These are phyloP conservation scores for Acacia confusa DNA, from an alignment of 306 rosid species.

Conservation along the genomic window DNA sequence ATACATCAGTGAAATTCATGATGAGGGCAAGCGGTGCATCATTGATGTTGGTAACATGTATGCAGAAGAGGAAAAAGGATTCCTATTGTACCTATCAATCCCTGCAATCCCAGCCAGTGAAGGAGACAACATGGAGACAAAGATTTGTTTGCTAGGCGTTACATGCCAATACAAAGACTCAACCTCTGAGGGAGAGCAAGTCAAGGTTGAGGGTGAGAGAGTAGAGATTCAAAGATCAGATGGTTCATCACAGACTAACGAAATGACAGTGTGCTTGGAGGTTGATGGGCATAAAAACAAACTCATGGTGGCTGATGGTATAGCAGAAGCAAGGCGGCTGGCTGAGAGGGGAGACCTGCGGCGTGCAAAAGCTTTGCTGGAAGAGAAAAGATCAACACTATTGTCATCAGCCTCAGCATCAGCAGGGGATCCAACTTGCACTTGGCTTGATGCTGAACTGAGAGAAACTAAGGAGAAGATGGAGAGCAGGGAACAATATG, in stretches of 20 bases:
- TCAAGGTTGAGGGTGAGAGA: slow-evolving; percentile 35
- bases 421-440: slow-evolving; percentile 47
- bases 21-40: slow-evolving; percentile 39
- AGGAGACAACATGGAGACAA: slow-evolving; percentile 19
- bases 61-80: slow-evolving; percentile 67
- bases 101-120: slow-evolving; percentile 33
- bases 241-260: slow-evolving; percentile 13
- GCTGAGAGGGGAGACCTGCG: slow-evolving; percentile 51
- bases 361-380: slow-evolving; percentile 49
- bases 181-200: slow-evolving; percentile 40
- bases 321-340: slow-evolving; percentile 41
- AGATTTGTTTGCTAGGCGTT: slow-evolving; percentile 51
- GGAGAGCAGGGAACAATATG: slow-evolving; percentile 51
- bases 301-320: slow-evolving; percentile 51
- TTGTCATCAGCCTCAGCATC: slow-evolving; percentile 36
- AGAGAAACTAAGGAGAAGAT: slow-evolving; percentile 66
- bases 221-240: slow-evolving; percentile 50
- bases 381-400: slow-evolving; percentile 24
- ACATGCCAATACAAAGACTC: slow-evolving; percentile 48
- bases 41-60: slow-evolving; percentile 57
- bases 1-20: slow-evolving; percentile 38
- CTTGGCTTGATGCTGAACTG: slow-evolving; percentile 53
- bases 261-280: slow-evolving; percentile 44
- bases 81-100: slow-evolving; percentile 44
- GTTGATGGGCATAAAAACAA: slow-evolving; percentile 64